Evolutionary conservation across 441 rosid genomes (phyloP).

Genomic region (Mallotus japonicus): DNA sequence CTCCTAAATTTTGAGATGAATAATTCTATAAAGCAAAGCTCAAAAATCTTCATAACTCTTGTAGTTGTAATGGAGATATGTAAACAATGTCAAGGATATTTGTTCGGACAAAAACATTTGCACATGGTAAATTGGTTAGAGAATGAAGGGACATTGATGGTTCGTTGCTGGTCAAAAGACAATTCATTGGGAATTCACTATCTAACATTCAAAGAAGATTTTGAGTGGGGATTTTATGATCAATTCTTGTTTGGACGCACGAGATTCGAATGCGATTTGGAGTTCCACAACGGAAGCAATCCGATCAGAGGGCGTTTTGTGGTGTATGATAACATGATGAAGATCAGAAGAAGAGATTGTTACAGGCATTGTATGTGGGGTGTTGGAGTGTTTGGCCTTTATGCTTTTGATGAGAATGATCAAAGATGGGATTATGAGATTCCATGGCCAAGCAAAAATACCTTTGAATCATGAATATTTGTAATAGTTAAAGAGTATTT

Average conservation of each 20-base stretch:
- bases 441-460: slow-evolving; percentile 19
- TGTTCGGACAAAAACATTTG: not conserved
- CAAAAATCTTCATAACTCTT: not conserved
- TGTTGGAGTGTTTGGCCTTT: slow-evolving; percentile 17
- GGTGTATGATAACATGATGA: slow-evolving; percentile 10
- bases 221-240: slow-evolving; percentile 12
- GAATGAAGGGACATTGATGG: not conserved
- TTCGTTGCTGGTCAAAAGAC: slow-evolving; percentile 14
- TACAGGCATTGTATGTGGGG: slow-evolving; percentile 17
- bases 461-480: not conserved
- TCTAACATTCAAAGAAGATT: not conserved
- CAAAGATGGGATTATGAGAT: slow-evolving; percentile 18
- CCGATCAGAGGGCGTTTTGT: slow-evolving; percentile 18
- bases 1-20: too few relatives aligned
- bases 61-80: not conserved
- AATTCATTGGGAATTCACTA: slow-evolving; percentile 2
- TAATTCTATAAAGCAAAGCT: not conserved
- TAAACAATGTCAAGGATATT: not conserved
- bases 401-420: slow-evolving; percentile 19
- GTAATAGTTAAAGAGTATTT: too few relatives aligned
- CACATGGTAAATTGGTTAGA: slow-evolving; percentile 15
- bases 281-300: slow-evolving; percentile 1
- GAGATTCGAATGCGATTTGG: slow-evolving; percentile 10
- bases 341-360: slow-evolving; percentile 12
- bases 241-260: not conserved